phyloP scores from a whole-genome alignment of 2,329 filamentous ascomycete genomes.

The Colletotrichum tofieldiae region DNA sequence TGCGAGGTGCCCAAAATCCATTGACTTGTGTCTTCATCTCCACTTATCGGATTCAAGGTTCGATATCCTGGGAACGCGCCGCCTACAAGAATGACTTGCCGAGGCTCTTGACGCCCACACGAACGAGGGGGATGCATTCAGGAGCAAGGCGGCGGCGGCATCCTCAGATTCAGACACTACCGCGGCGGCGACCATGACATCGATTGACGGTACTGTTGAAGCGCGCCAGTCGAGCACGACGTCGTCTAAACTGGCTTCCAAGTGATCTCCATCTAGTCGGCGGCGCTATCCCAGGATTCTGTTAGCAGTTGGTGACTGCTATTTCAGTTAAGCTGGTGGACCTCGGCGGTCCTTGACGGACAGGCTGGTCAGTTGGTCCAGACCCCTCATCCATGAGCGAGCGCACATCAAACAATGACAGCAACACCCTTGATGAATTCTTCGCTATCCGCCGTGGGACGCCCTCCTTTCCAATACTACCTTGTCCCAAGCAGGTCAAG shows the following conservation, averaged over 20 bases:
- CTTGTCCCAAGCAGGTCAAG: slow-evolving; percentile 7
- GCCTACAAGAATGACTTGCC: not conserved
- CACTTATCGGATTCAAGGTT: not conserved
- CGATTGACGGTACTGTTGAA: not conserved
- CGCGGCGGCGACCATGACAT: not conserved
- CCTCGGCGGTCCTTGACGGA: slow-evolving; percentile 12
- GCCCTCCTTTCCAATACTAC: slow-evolving; percentile 8
- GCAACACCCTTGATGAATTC: slow-evolving; percentile 30
- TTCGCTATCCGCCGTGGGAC: slow-evolving; percentile 25
- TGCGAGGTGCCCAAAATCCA: not conserved
- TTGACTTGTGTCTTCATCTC: not conserved
- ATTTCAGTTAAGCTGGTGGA: slow-evolving; percentile 16
- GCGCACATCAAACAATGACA: slow-evolving; percentile 39
- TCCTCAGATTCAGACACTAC: not conserved
- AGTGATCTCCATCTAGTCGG: slow-evolving; percentile 6
- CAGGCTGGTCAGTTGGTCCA: slow-evolving; percentile 14
- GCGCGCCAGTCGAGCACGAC: slow-evolving; percentile 5
- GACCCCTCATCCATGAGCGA: slow-evolving; percentile 18
- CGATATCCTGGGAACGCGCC: not conserved
- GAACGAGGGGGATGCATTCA: not conserved
- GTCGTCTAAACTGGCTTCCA: slow-evolving; percentile 11
- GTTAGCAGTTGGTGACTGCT: slow-evolving; percentile 25
- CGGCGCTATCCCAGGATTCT: slow-evolving; percentile 1
- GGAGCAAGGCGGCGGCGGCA: not conserved
- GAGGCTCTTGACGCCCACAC: not conserved